Evolutionary conservation across 495 filamentous ascomycete species (phyloP).

Genomic region (Xylaria longipes): DNA sequence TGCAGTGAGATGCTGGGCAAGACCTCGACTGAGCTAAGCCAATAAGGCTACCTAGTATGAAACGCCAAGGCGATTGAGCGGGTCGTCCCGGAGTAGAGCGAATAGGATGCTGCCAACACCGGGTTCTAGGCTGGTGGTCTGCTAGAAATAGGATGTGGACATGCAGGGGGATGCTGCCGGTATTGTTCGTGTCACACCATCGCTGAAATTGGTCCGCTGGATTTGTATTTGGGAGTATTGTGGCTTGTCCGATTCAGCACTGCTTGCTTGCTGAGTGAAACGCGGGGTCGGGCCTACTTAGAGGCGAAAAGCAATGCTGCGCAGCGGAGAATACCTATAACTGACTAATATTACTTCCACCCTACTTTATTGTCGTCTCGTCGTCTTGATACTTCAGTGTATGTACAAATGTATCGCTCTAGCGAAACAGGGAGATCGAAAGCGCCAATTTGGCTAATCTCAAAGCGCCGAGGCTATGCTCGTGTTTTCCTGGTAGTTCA

Average conservation of each 20-base stretch:
- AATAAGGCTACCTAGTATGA: conserved; percentile 5
- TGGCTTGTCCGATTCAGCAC: conserved; percentile 4
- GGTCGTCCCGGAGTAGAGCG: conserved; percentile 18
- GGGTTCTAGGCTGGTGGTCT: not conserved
- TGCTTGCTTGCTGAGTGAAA: not conserved
- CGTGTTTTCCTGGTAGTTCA: conserved; percentile 1
- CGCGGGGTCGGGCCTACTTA: not conserved
- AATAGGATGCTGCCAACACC: conserved; percentile 17
- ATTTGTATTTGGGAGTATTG: not conserved
- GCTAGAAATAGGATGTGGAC: conserved; percentile 23
- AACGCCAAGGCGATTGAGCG: conserved; percentile 15
- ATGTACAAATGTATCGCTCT: not conserved
- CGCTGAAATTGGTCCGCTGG: not conserved
- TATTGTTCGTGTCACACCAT: conserved; percentile 15
- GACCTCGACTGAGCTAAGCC: not conserved
- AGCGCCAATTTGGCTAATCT: not conserved
- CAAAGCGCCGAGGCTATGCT: not conserved
- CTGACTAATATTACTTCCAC: not conserved
- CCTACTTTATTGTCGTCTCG: not conserved
- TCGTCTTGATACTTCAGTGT: not conserved
- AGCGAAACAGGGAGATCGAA: not conserved
- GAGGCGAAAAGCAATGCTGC: not conserved
- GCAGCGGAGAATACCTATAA: not conserved
- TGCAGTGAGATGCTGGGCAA: not conserved
- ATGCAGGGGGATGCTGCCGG: conserved; percentile 5